A percentile compares a stretch with the other conserved stretches of the same genome.
These are phyloP conservation scores for Cordyceps javanica DNA, from an alignment of 2,329 filamentous ascomycete species.

Conservation along the genomic window DNA sequence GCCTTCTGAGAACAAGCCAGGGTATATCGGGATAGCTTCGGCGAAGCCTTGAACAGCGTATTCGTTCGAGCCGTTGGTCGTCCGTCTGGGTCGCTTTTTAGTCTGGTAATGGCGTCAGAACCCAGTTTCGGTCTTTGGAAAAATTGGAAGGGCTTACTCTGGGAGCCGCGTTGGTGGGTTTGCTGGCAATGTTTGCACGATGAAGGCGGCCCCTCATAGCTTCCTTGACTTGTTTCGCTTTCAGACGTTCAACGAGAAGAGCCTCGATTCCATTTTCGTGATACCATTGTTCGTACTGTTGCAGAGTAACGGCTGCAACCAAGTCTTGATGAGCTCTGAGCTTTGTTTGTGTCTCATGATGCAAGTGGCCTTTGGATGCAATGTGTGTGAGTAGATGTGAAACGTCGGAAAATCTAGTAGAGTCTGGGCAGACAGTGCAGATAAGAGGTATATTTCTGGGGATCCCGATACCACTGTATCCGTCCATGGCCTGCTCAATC, in stretches of 20 bases:
- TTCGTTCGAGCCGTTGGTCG: conserved; percentile 13
- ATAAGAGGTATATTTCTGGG: conserved; percentile 55
- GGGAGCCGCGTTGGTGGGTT: conserved; percentile 14
- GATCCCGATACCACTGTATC: background rate
- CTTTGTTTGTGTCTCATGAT: conserved; percentile 75
- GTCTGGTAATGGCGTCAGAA: conserved; percentile 16
- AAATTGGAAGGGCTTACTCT: conserved; percentile 13
- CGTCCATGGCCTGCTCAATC: conserved; percentile 31
- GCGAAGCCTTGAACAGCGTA: conserved; percentile 25
- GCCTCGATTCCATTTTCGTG: conserved; percentile 61
- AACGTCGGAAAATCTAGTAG: conserved; percentile 77
- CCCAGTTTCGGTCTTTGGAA: background rate
- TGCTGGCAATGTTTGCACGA: conserved; percentile 21
- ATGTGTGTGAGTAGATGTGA: conserved; percentile 91
- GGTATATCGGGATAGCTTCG: conserved; percentile 23
- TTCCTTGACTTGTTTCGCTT: conserved; percentile 66
- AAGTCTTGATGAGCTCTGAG: conserved; percentile 63
- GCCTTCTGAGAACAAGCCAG: conserved; percentile 23
- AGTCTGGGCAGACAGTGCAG: conserved; percentile 78
- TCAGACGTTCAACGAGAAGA: conserved; percentile 72
- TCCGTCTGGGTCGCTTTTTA: conserved; percentile 26
- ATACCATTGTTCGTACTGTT: conserved; percentile 75
- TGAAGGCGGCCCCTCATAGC: conserved; percentile 44
- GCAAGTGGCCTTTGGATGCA: conserved; percentile 85
- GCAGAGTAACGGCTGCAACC: conserved; percentile 56